Evolutionary conservation across 768 basidiomycete genomes (phyloP).

Genomic region (Flagelloscypha sp.): DNA sequence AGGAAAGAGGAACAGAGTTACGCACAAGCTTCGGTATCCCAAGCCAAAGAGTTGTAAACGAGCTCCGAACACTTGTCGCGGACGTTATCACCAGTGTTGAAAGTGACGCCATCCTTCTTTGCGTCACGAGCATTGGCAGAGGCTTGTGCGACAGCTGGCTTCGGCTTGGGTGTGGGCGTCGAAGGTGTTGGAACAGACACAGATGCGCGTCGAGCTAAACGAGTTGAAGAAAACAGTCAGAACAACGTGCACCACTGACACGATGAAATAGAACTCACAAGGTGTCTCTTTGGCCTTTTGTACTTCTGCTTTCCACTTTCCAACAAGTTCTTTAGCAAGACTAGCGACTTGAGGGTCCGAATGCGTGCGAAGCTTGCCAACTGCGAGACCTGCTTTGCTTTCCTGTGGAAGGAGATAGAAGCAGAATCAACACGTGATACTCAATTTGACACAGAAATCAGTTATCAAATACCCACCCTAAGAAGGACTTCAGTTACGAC

Average conservation of each 20-base stretch:
- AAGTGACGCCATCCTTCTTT: constrained; percentile 64
- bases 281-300: constrained; percentile 70
- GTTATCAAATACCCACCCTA: constrained; percentile 46
- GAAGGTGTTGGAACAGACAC: constrained; percentile 32
- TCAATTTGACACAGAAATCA: constrained; percentile 17
- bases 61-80: constrained; percentile 85
- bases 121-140: constrained; percentile 42
- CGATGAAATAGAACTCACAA: no score
- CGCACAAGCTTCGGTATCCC: constrained; percentile 84
- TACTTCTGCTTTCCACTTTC: constrained; percentile 85
- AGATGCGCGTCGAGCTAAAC: constrained; percentile 21
- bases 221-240: constrained; percentile 6
- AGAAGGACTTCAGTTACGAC: constrained; percentile 65
- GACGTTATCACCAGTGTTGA: constrained; percentile 57
- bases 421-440: constrained; percentile 8
- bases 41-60: constrained; percentile 85
- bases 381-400: constrained; percentile 86
- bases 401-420: constrained; percentile 55
- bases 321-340: constrained; percentile 84
- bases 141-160: constrained; percentile 14
- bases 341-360: constrained; percentile 65
- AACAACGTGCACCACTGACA: no score
- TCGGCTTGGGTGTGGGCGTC: constrained; percentile 23
- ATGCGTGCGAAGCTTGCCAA: constrained; percentile 80
- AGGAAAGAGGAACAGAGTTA: constrained; percentile 13